These are phyloP conservation scores for Cystofilobasidium bisporidii DNA, from an alignment of 768 basidiomycete species.

Conservation along the genomic window DNA sequence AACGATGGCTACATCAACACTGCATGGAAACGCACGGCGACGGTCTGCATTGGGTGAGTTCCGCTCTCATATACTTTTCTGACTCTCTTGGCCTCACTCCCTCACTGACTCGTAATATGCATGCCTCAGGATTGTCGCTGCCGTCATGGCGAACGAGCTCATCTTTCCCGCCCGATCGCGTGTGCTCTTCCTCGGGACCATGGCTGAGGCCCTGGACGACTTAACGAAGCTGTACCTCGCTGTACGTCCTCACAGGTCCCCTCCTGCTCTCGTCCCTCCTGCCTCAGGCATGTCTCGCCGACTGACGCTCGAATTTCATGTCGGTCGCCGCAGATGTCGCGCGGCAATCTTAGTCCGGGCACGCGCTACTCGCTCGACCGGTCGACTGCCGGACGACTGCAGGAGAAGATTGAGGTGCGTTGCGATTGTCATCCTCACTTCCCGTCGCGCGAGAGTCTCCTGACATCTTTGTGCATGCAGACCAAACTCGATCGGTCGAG, in stretches of 20 bases:
- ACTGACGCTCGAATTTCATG: no score
- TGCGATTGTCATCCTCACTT: neutral
- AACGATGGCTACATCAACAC: slow-evolving; percentile 33
- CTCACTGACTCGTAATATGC: no score
- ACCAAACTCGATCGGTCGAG: neutral
- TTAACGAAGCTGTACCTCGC: slow-evolving; percentile 23
- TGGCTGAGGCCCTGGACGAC: slow-evolving; percentile 19
- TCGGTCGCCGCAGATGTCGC: slow-evolving; percentile 10
- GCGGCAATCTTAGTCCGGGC: neutral
- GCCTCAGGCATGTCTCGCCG: no score
- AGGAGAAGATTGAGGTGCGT: slow-evolving; percentile 15
- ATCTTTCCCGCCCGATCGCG: slow-evolving; percentile 34
- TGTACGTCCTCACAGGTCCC: no score
- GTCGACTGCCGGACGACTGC: neutral
- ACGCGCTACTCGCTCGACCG: slow-evolving; percentile 1
- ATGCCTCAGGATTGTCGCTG: slow-evolving; percentile 39
- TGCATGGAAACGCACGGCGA: slow-evolving; percentile 28
- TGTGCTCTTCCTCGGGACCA: slow-evolving; percentile 11
- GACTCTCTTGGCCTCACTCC: neutral
- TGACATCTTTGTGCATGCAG: neutral
- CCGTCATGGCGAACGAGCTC: slow-evolving; percentile 36
- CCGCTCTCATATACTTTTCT: neutral
- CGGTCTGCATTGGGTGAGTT: slow-evolving; percentile 20
- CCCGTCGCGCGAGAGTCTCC: no score
- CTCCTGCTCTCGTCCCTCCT: no score